Evolutionary conservation across 768 basidiomycete species (phyloP).

Genomic region (Podaxis sp.): DNA sequence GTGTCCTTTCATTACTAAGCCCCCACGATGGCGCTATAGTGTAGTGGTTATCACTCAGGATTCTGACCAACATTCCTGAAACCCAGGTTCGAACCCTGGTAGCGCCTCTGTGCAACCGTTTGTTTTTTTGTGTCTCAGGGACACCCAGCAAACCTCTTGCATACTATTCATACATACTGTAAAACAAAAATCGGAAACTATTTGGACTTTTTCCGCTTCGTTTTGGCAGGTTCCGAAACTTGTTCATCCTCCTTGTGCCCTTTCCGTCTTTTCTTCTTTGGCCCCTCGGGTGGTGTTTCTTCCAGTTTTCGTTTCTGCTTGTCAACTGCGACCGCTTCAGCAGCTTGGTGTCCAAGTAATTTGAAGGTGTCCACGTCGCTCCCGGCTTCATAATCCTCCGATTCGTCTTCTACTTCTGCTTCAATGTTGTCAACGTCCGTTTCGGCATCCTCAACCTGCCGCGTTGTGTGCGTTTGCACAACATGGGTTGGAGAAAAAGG

Average conservation of each 20-base stretch:
- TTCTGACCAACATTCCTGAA: conserved; percentile 33
- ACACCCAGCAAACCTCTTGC: no score
- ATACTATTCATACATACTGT: no score
- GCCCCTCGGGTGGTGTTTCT: background rate
- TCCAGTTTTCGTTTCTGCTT: conserved; percentile 10
- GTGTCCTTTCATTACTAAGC: no score
- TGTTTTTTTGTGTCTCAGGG: background rate
- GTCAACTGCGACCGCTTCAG: conserved; percentile 14
- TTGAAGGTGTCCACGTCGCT: conserved; percentile 18
- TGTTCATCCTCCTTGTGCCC: conserved; percentile 19
- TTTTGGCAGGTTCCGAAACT: conserved; percentile 13
- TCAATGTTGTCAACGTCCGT: conserved; percentile 12
- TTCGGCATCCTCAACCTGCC: conserved; percentile 18
- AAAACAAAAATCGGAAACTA: background rate
- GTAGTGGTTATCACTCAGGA: conserved; percentile 39
- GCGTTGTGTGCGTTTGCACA: conserved; percentile 17
- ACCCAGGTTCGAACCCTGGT: conserved; percentile 47
- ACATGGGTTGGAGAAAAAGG: conserved; percentile 64
- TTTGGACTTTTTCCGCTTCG: conserved; percentile 10
- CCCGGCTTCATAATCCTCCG: conserved; percentile 11
- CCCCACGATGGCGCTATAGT: conserved; percentile 25
- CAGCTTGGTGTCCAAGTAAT: conserved; percentile 18
- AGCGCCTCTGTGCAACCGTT: conserved; percentile 24
- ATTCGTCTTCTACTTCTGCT: conserved; percentile 16
- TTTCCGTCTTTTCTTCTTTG: conserved; percentile 19